phyloP scores from a whole-genome alignment of 768 basidiomycete genomes.

The Trametes cingulata region DNA sequence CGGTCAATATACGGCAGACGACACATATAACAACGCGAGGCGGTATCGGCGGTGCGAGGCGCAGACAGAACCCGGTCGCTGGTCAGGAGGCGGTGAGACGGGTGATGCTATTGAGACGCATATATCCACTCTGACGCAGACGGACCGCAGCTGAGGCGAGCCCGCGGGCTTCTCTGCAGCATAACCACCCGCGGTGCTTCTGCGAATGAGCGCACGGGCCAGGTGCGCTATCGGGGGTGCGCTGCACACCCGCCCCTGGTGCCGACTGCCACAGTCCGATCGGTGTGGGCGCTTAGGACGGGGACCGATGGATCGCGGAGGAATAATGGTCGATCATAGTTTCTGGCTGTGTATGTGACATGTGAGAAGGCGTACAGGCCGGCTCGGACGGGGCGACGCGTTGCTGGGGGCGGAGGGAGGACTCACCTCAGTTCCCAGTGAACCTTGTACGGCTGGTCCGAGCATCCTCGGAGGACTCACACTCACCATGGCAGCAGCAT shows the following conservation, averaged over 20 bases:
- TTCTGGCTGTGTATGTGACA: constrained; percentile 13
- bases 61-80: not conserved
- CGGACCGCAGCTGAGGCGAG: not conserved
- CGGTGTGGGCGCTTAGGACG: constrained; percentile 10
- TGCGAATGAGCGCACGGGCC: constrained; percentile 9
- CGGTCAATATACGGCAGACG: constrained; percentile 15
- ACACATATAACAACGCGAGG: not conserved
- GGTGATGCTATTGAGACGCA: constrained; percentile 9
- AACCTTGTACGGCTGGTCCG: constrained; percentile 19
- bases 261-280: not conserved
- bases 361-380: constrained; percentile 8
- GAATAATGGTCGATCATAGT: constrained; percentile 7
- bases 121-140: constrained; percentile 13
- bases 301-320: constrained; percentile 16
- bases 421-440: constrained; percentile 16
- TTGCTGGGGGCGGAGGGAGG: not conserved
- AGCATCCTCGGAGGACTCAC: constrained; percentile 13
- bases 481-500: not conserved
- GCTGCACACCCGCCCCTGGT: not conserved
- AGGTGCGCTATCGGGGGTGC: not conserved
- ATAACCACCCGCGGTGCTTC: not conserved
- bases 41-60: constrained; percentile 5
- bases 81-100: constrained; percentile 10
- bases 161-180: not conserved
- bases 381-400: constrained; percentile 5